These are phyloP conservation scores for Phlyctochytrium planicorne DNA, from an alignment of 192 early-diverging fungal genomes.

Conservation along the genomic window DNA sequence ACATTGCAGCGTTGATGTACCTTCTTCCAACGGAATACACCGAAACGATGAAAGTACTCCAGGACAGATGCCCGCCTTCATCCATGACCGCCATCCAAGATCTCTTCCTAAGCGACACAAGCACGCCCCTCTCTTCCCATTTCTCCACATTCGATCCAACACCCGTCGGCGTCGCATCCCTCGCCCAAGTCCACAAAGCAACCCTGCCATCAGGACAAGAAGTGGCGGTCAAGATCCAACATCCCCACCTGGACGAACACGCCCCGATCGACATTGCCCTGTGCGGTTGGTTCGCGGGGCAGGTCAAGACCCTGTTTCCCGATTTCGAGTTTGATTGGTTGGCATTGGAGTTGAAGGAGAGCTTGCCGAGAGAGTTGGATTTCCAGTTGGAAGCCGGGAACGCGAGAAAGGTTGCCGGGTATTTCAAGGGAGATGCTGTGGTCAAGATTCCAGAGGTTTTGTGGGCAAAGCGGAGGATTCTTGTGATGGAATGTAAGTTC, in stretches of 20 bases:
- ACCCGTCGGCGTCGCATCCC: constrained; percentile 90
- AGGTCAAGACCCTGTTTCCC: constrained; percentile 73
- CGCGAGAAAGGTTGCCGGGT: constrained; percentile 57
- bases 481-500: constrained; percentile 82
- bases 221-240: constrained; percentile 95
- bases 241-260: constrained; percentile 76
- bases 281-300: constrained; percentile 22
- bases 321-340: constrained; percentile 94
- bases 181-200: constrained; percentile 91
- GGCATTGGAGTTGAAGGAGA: constrained; percentile 78
- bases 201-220: constrained; percentile 60
- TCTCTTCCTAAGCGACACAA: constrained; percentile 70
- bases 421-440: constrained; percentile 25
- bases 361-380: constrained; percentile 84
- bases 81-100: constrained; percentile 66
- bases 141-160: constrained; percentile 77
- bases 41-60: constrained; percentile 73
- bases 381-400: constrained; percentile 80
- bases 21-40: constrained; percentile 91
- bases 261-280: constrained; percentile 63
- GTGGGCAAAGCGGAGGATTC: constrained; percentile 72
- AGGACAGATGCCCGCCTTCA: constrained; percentile 81
- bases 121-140: constrained; percentile 58
- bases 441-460: constrained; percentile 78
- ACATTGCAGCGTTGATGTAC: constrained; percentile 78